Conservation (phyloP, 148 eudicot species). For the Nyssa sinensis region DNA sequence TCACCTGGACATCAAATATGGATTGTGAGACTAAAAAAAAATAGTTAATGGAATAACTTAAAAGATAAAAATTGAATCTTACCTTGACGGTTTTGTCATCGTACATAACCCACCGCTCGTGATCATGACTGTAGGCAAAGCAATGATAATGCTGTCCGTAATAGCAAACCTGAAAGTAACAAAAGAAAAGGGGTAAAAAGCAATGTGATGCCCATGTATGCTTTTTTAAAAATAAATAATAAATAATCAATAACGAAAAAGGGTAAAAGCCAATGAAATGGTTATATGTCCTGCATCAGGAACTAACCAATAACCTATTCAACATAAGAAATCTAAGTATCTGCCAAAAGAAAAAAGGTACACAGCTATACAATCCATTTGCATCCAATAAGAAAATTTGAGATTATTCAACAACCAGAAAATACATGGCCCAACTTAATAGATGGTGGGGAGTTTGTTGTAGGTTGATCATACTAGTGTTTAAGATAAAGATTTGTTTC, state of each 20-base stretch:
- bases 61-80: constrained; percentile 14
- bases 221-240: no score
- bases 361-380: background rate
- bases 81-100: constrained; percentile 98
- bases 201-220: no score
- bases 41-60: background rate
- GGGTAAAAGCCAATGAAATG: constrained; percentile 2
- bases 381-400: background rate
- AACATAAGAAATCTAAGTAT: background rate
- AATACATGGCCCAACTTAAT: background rate
- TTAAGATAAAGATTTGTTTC: no score
- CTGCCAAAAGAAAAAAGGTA: background rate
- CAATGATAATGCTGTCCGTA: constrained; percentile 98
- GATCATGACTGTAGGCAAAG: constrained; percentile 78
- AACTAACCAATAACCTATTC: background rate
- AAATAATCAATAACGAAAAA: no score
- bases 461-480: background rate
- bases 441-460: background rate
- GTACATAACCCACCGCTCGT: constrained; percentile 85
- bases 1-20: constrained; percentile 35
- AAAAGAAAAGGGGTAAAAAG: constrained; percentile 7
- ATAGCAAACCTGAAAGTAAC: constrained; percentile 71
- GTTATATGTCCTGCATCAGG: background rate
- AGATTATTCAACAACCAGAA: background rate
- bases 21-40: constrained; percentile 4